Conservation (phyloP, 768 basidiomycete species). For the Leccinum variicolor region DNA sequence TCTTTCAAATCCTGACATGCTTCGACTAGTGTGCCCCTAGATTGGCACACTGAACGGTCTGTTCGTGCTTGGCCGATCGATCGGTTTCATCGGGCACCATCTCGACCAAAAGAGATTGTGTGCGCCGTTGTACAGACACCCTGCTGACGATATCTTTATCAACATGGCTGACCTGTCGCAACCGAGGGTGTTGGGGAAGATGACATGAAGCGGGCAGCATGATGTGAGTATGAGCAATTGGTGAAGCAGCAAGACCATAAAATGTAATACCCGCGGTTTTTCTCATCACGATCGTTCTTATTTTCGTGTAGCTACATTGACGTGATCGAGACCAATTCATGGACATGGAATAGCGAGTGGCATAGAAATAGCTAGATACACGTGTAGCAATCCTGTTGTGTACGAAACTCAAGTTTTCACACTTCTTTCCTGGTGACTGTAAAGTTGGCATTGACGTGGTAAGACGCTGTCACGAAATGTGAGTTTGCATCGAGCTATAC, state of each 20-base stretch:
- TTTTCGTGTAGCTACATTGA: not conserved
- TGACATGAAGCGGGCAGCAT: constrained; percentile 12
- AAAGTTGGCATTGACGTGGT: too few species aligned
- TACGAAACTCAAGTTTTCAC: not conserved
- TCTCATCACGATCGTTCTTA: not conserved
- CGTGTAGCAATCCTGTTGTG: not conserved
- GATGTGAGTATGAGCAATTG: not conserved
- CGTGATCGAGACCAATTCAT: not conserved
- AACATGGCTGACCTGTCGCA: constrained; percentile 85
- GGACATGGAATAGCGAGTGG: not conserved
- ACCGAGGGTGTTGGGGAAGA: constrained; percentile 67
- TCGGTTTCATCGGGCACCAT: constrained; percentile 96
- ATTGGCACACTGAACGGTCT: constrained; percentile 94
- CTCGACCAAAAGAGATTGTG: constrained; percentile 95
- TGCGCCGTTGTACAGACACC: constrained; percentile 91
- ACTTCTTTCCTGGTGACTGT: not conserved
- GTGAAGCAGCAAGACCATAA: not conserved
- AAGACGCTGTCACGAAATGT: too few species aligned
- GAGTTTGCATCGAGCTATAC: too few species aligned
- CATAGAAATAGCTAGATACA: not conserved
- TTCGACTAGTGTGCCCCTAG: constrained; percentile 22
- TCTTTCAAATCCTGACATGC: not conserved
- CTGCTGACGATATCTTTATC: constrained; percentile 95
- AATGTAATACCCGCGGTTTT: constrained; percentile 18
- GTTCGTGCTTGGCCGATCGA: constrained; percentile 95